These are phyloP conservation scores for Parvularia atlantis DNA, from an alignment of 78 protist genomes.

Conservation along the genomic window DNA sequence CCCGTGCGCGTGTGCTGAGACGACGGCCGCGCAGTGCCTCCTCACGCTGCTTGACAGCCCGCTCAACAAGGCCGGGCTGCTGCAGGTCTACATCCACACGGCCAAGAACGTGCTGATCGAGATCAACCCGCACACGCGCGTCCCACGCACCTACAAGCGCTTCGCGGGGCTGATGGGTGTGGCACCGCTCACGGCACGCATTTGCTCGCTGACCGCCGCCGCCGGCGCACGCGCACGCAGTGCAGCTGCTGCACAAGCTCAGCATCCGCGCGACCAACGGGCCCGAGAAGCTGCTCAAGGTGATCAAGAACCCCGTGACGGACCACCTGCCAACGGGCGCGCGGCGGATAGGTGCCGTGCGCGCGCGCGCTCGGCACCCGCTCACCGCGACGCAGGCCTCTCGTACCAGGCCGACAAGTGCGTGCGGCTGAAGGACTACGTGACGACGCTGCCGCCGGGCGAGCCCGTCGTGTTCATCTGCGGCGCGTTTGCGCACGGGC, in stretches of 20 bases:
- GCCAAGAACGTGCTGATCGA: constrained; percentile 68
- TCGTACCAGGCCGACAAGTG: constrained; percentile 11
- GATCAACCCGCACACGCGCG: constrained; percentile 81
- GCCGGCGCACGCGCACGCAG: constrained; percentile 23
- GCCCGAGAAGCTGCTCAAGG: constrained; percentile 77
- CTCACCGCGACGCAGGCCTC: neutral
- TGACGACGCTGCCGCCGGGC: constrained; percentile 7
- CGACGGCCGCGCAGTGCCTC: constrained; percentile 56
- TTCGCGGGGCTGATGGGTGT: constrained; percentile 90
- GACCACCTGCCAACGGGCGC: constrained; percentile 71
- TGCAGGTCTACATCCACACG: constrained; percentile 83
- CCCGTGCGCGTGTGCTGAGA: neutral
- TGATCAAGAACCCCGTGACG: constrained; percentile 90
- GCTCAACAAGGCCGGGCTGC: constrained; percentile 89
- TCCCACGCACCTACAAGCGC: constrained; percentile 92
- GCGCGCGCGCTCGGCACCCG: no score
- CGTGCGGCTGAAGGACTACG: constrained; percentile 12
- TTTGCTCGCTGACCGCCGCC: no score
- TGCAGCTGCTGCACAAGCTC: constrained; percentile 87
- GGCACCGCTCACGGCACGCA: no score
- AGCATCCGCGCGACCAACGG: constrained; percentile 82
- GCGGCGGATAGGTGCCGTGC: constrained; percentile 26
- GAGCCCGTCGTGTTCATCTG: constrained; percentile 61
- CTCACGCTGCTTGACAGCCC: constrained; percentile 92
- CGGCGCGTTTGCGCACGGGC: constrained; percentile 83